phyloP scores from a whole-genome alignment of 371 early-diverging fungal species.

The Blakeslea trispora region DNA sequence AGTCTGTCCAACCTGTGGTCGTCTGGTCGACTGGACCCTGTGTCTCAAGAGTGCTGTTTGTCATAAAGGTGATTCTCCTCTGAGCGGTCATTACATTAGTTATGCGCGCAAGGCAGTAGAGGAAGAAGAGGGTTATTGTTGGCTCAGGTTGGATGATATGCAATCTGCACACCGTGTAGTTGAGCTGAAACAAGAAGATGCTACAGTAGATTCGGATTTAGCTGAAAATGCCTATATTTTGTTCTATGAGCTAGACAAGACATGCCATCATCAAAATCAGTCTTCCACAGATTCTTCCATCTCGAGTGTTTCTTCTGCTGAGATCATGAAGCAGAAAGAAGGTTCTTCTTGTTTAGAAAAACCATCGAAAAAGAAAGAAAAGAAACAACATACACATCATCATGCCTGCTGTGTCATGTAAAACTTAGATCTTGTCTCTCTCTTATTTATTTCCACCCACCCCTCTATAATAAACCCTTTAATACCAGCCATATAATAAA shows the following conservation, averaged over 20 bases:
- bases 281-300: not conserved
- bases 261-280: constrained; percentile 30
- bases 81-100: constrained; percentile 58
- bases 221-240: constrained; percentile 58
- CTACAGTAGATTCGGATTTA: constrained; percentile 37
- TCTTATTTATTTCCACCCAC: too few relatives aligned
- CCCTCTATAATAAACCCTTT: too few relatives aligned
- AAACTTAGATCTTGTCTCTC: too few relatives aligned
- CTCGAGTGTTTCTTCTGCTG: too few relatives aligned
- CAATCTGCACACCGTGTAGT: too few relatives aligned
- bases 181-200: constrained; percentile 12
- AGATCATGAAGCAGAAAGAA: too few relatives aligned
- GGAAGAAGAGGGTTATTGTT: constrained; percentile 2
- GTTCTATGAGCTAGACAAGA: constrained; percentile 58
- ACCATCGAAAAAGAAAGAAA: too few relatives aligned
- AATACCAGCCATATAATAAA: too few relatives aligned
- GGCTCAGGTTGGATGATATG: constrained; percentile 42
- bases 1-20: constrained; percentile 28
- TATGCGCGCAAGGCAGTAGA: constrained; percentile 34
- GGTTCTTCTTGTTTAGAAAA: too few relatives aligned
- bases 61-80: constrained; percentile 49
- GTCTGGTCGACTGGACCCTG: constrained; percentile 46
- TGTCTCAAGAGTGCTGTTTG: constrained; percentile 60
- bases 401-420: too few relatives aligned
- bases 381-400: too few relatives aligned